Evolutionary conservation across 2,329 filamentous ascomycete genomes (phyloP), one percentile per base, ranked within the genome.

Genomic region (Catunica adiposa): DNA sequence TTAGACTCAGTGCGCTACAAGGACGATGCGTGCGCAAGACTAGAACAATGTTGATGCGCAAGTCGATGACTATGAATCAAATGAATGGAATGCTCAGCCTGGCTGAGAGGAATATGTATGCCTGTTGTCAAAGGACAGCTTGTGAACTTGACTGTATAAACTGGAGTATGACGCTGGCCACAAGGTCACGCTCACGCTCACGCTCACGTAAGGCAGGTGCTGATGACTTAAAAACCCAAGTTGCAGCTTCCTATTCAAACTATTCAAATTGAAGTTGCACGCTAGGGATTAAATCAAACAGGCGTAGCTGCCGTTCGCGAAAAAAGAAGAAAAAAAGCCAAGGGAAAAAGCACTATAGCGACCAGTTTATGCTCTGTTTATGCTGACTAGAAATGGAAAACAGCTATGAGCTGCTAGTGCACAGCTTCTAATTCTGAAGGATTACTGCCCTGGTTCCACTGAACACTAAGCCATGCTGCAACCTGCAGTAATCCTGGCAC

Each of bases 201-300:
- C 23, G 44, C 11, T 48, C 20, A 26, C 20, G 17, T 48, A 25
- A 48, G 44, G 44, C 44, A 25, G 44, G 17, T n/a, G 23, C 44
- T 48, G 44, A 48, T n/a, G 44, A 48, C 23, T 23, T 5, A 20
- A 25, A 25, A 48, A 48, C 9, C n/a, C 1, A 25, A 48, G 38
- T 42, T 48, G 44, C 22, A 48, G 15, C 15, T 48, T 48, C 44
- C 22, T 48, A 22, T 48, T 48, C 26, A 9, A 48, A 48, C 22
- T 48, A 22, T 48, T 48, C 26, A 9, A 48, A 48, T 48, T 25
- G 44, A 48, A 48, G 44, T 48, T 22, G 44, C 44, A 48, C 44
- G 44, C 44, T 48, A 3, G 44, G 22, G 22, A 20, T 48, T 3
- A 23, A 23, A 48, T 48, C 11, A n/a, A 26, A 42, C n/a, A 48